These are phyloP conservation scores for Malania oleifera DNA, from an alignment of 164 flowering plant genomes.

Conservation along the genomic window DNA sequence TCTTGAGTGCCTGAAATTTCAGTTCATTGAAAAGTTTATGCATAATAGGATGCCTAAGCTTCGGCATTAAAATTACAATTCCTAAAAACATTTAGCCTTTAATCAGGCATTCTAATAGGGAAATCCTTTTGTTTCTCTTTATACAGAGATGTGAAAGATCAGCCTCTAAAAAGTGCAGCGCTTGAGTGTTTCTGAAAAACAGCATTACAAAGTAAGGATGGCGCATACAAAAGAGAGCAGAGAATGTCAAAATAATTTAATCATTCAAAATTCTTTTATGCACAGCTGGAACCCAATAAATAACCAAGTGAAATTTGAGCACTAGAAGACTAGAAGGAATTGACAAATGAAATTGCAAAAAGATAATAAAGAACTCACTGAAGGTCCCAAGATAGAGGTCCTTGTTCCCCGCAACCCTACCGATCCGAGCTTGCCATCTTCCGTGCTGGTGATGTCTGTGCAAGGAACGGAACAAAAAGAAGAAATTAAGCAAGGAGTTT, in stretches of 20 bases:
- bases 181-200: neutral
- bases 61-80: neutral
- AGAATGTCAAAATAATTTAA: neutral
- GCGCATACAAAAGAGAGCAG: neutral
- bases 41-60: no score
- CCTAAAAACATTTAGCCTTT: neutral
- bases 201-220: neutral
- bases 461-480: conserved; percentile 1
- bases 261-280: no score
- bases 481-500: conserved; percentile 6
- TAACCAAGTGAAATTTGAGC: no score
- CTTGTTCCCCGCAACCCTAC: conserved; percentile 91
- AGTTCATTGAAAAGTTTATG: neutral
- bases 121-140: neutral
- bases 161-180: neutral
- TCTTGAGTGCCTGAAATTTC: conserved; percentile 58
- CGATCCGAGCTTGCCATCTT: conserved; percentile 93
- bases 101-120: neutral
- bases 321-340: no score
- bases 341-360: no score
- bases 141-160: neutral
- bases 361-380: conserved; percentile 52
- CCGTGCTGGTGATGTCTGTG: conserved; percentile 88
- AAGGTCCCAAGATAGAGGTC: conserved; percentile 92
- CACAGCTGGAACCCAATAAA: no score